phyloP scores from a whole-genome alignment of 2,329 filamentous ascomycete genomes.

The Colletotrichum eleusines region DNA sequence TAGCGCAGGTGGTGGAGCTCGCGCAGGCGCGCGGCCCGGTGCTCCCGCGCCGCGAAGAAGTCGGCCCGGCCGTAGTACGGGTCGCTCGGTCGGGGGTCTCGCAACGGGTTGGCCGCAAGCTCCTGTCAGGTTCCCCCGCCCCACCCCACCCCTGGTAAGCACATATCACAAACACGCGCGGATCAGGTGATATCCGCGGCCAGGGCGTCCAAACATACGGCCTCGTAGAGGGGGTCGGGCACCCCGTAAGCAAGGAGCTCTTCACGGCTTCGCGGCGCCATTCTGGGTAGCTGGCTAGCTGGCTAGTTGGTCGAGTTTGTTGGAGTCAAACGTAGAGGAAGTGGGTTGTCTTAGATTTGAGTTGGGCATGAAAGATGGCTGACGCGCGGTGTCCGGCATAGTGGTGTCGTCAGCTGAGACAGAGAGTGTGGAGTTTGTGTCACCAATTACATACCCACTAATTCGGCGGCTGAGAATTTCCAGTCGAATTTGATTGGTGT shows the following conservation, averaged over 20 bases:
- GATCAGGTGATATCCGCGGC: too few species aligned
- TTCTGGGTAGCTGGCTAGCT: accelerated
- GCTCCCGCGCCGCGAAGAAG: constrained; percentile 24
- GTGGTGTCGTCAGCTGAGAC: too few species aligned
- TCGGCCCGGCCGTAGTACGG: constrained; percentile 26
- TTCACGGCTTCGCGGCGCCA: constrained; percentile 30
- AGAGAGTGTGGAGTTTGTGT: background rate
- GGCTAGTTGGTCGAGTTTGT: background rate
- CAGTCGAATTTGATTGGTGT: background rate
- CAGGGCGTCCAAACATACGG: constrained; percentile 4
- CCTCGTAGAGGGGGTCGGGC: constrained; percentile 17
- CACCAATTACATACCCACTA: background rate
- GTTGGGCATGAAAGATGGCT: background rate
- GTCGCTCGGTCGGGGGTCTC: constrained; percentile 11
- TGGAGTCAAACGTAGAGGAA: background rate
- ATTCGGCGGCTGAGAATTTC: background rate
- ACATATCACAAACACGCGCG: too few species aligned
- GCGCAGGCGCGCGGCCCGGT: constrained; percentile 25
- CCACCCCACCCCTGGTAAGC: too few species aligned
- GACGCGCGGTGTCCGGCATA: background rate
- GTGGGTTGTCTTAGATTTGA: too few species aligned
- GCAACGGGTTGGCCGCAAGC: constrained; percentile 17
- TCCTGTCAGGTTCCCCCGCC: constrained; percentile 19
- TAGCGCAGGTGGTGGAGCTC: constrained; percentile 31
- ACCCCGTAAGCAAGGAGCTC: constrained; percentile 19